Base-by-base conservation (phyloP, 2,329 filamentous ascomycete species). In the Trichoderma aggressivum region DNA sequence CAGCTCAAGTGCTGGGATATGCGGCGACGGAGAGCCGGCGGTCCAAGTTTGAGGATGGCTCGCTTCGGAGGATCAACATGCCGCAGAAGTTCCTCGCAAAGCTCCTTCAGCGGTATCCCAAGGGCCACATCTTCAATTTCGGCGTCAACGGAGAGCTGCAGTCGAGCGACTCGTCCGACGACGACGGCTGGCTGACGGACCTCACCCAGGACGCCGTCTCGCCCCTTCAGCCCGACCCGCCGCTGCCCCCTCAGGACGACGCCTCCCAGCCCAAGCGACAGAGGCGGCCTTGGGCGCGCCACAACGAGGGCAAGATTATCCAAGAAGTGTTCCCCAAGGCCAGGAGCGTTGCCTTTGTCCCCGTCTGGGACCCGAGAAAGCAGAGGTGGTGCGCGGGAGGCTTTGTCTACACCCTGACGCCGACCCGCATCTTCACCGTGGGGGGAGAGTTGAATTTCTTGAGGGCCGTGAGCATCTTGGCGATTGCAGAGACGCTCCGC, bases 401-500 rank as follows among this genome's bases (percentile, higher is more conserved):
- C 10, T 85, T 89, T 50, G 77, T 84, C 4, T 87, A 86, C 80
- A 87, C 86, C 0, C 79, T 78, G 3, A 79, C 75, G 3, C 79
- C 81, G 1, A 82, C 81, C 0, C 82, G 84, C 1, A 77, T 82
- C 4, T 84, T 89, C 43, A 83, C 82, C 0, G 74, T 80, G 1
- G 79, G 83, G 24, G 82, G 83, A 10, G 87, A 89, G 56, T 79
- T 89, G 3, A 85, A 81, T 18, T 87, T 86, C 36, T 79, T 89
- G 6, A 78, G 80, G 6, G 85, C 84, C 0, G 88, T 89, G 73
- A 84, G 84, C 0, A 85, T 86, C 62, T 84, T 85, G 1, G 85
- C 88, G 11, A 89, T 89, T 82, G 83, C 86, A 0, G 88, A 90
- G 66, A 80, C 90, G 1, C 83, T 85, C 0, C 81, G 86, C 3